Conservation (phyloP, 73 alveolate species). For the Tetrahymena borealis region DNA sequence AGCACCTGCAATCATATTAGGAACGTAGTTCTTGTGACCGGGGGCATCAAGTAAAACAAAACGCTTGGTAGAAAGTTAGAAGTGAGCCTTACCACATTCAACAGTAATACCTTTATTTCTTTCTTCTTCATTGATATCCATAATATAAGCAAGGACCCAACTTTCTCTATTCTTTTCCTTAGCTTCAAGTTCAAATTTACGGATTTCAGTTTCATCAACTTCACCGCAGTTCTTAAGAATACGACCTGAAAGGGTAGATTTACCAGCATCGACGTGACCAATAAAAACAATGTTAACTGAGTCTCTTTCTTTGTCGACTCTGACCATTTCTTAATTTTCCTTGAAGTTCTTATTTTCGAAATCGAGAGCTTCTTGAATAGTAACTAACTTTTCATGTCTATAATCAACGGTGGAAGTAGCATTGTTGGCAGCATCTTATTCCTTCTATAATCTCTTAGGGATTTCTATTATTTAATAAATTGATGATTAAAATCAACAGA, state of each 20-base stretch:
- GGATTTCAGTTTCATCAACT: constrained; percentile 87
- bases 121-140: constrained; percentile 93
- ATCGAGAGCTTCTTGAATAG: background rate
- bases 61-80: constrained; percentile 85
- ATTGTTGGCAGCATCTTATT: background rate
- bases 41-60: constrained; percentile 98
- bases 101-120: constrained; percentile 99
- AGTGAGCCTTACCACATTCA: constrained; percentile 98
- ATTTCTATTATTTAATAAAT: background rate
- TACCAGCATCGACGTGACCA: constrained; percentile 98
- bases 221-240: constrained; percentile 77
- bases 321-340: background rate
- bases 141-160: constrained; percentile 96
- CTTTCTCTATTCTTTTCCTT: constrained; percentile 91
- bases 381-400: background rate
- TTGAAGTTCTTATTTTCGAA: background rate
- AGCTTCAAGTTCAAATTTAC: constrained; percentile 90
- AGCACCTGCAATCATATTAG: constrained; percentile 99
- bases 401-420: background rate
- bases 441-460: background rate
- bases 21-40: constrained; percentile 99
- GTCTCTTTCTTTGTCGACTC: constrained; percentile 75
- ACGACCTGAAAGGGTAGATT: constrained; percentile 92
- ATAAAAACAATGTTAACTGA: constrained; percentile 90
- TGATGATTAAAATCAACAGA: background rate